Conservation (phyloP, 2,329 filamentous ascomycete species). For the Aspergillus sclerotialis region DNA sequence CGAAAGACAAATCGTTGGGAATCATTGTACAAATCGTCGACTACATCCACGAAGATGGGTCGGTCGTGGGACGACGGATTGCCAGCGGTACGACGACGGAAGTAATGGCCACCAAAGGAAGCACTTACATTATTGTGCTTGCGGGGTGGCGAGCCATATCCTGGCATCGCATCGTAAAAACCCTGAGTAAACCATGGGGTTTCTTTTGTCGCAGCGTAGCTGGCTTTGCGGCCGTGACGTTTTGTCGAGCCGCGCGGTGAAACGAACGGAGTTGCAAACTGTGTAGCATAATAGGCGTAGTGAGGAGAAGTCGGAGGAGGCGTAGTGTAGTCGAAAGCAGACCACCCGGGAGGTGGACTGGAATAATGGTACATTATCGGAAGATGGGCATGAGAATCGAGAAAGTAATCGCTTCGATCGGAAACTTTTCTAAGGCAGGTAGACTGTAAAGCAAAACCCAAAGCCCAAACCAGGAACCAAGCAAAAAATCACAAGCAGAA, state of each 20-base stretch:
- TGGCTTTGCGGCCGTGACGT: conserved; percentile 52
- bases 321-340: conserved; percentile 42
- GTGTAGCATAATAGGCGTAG: conserved; percentile 48
- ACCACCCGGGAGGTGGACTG: conserved; percentile 42
- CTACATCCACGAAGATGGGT: conserved; percentile 51
- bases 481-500: conserved; percentile 9
- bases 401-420: conserved; percentile 6
- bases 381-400: conserved; percentile 23
- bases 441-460: conserved; percentile 11
- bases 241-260: conserved; percentile 40
- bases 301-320: conserved; percentile 46
- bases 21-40: conserved; percentile 49
- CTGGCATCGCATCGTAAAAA: conserved; percentile 41
- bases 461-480: conserved; percentile 10
- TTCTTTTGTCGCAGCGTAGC: conserved; percentile 42
- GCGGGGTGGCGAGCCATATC: conserved; percentile 47
- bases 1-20: conserved; percentile 39
- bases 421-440: conserved; percentile 9
- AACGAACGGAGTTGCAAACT: conserved; percentile 42
- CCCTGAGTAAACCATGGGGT: conserved; percentile 33
- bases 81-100: conserved; percentile 43
- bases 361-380: conserved; percentile 42
- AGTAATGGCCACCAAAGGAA: conserved; percentile 39
- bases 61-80: conserved; percentile 40
- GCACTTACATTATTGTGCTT: conserved; percentile 62